phyloP scores from a whole-genome alignment of 208 protist genomes.

The Crithidia acanthocephali region DNA sequence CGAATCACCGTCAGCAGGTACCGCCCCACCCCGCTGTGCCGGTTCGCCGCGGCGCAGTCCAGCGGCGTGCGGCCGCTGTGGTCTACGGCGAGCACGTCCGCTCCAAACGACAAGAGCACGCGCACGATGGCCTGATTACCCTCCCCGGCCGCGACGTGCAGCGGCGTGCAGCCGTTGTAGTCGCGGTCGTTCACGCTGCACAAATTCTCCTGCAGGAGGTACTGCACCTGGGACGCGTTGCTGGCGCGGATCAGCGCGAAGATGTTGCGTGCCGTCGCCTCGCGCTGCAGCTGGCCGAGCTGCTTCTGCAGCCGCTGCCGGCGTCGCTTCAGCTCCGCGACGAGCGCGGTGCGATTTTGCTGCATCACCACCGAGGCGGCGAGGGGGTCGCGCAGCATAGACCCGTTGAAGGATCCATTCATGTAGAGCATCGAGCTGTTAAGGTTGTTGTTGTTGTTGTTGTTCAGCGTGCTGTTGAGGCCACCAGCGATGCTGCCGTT shows the following conservation, averaged over 20 bases:
- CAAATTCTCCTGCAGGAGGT: conserved; percentile 66
- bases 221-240: conserved; percentile 79
- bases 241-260: conserved; percentile 84
- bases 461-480: background rate
- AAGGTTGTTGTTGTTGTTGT: background rate
- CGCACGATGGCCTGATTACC: conserved; percentile 81
- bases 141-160: conserved; percentile 84
- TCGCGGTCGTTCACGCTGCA: conserved; percentile 82
- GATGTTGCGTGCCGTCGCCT: conserved; percentile 71
- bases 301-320: conserved; percentile 58
- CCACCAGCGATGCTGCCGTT: conserved; percentile 1
- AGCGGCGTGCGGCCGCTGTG: conserved; percentile 80
- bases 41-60: conserved; percentile 83
- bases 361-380: conserved; percentile 38
- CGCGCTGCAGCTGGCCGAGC: conserved; percentile 52
- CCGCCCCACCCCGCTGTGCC: conserved; percentile 73
- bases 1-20: conserved; percentile 68
- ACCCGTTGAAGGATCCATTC: conserved; percentile 12
- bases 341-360: conserved; percentile 56
- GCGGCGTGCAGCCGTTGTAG: conserved; percentile 89
- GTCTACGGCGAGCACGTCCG: conserved; percentile 75
- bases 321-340: conserved; percentile 75
- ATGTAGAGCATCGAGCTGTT: conserved; percentile 7
- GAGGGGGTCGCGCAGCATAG: conserved; percentile 28
- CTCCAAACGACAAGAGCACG: conserved; percentile 82